These are phyloP conservation scores for Ceratocystis harringtonii DNA, from an alignment of 2,329 filamentous ascomycete species.

Conservation along the genomic window DNA sequence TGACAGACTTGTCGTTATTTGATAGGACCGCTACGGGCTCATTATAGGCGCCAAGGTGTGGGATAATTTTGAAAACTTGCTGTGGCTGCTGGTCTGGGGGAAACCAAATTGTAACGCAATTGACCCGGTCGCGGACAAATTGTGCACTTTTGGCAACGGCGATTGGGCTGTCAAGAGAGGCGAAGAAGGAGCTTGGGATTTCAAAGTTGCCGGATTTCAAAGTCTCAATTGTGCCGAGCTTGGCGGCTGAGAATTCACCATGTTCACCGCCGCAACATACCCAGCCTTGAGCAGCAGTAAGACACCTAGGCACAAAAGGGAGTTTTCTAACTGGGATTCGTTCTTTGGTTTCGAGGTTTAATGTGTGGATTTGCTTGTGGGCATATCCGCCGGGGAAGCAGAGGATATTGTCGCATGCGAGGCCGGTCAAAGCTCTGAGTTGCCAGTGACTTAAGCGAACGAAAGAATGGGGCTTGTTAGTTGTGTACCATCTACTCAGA, in stretches of 20 bases:
- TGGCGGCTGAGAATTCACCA: slow-evolving; percentile 74
- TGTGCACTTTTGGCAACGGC: slow-evolving; percentile 31
- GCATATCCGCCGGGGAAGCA: slow-evolving; percentile 72
- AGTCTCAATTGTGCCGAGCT: slow-evolving; percentile 28
- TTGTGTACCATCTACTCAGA: slow-evolving; percentile 17
- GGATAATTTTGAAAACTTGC: slow-evolving; percentile 15
- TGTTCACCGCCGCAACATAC: slow-evolving; percentile 79
- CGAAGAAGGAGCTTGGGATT: background rate
- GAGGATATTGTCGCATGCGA: slow-evolving; percentile 57
- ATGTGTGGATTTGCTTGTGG: slow-evolving; percentile 48
- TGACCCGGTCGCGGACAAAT: slow-evolving; percentile 46
- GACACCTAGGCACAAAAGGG: slow-evolving; percentile 64
- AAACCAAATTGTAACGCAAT: slow-evolving; percentile 51
- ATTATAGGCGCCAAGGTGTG: slow-evolving; percentile 28
- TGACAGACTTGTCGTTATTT: slow-evolving; percentile 85
- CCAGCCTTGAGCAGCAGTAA: slow-evolving; percentile 76
- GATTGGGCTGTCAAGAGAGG: background rate
- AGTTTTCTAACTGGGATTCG: slow-evolving; percentile 36
- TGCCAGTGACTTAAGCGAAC: slow-evolving; percentile 55
- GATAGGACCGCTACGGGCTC: slow-evolving; percentile 54
- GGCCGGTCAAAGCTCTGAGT: slow-evolving; percentile 78
- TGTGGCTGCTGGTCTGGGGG: slow-evolving; percentile 28
- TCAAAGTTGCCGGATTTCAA: slow-evolving; percentile 5
- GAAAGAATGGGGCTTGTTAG: background rate
- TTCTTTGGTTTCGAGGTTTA: slow-evolving; percentile 53